Percentiles rank a stretch among this genome's conserved stretches.
phyloP scores from a whole-genome alignment of 164 flowering plant species.

The Aristolochia fimbriata region DNA sequence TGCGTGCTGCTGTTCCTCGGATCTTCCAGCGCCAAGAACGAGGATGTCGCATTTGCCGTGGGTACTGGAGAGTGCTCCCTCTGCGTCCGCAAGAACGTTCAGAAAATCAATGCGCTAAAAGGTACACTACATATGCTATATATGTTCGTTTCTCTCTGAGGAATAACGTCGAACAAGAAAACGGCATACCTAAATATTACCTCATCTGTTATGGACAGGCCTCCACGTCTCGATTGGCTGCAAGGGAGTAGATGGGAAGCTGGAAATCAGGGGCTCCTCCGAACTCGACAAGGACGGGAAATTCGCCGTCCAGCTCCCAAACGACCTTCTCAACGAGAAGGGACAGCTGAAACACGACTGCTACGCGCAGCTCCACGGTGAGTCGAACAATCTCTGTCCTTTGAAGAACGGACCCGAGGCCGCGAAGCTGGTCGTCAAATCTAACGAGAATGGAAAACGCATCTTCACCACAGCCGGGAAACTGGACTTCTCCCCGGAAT shows the following conservation, averaged over 20 bases:
- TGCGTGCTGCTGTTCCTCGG: slow-evolving; percentile 25
- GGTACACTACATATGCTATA: too few relatives aligned
- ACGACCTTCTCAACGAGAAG: slow-evolving; percentile 24
- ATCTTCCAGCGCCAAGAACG: slow-evolving; percentile 19
- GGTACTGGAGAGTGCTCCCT: slow-evolving; percentile 69
- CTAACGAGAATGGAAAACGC: slow-evolving; percentile 26
- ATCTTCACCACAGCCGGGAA: slow-evolving; percentile 28
- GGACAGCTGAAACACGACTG: slow-evolving; percentile 51
- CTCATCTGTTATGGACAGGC: slow-evolving; percentile 26
- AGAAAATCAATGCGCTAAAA: slow-evolving; percentile 47
- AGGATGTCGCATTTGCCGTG: slow-evolving; percentile 38
- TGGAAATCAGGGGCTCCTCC: slow-evolving; percentile 37
- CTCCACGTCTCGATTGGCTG: slow-evolving; percentile 53
- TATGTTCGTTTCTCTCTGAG: too few relatives aligned
- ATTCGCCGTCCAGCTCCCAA: slow-evolving; percentile 40
- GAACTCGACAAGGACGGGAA: slow-evolving; percentile 54
- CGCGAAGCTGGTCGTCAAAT: slow-evolving; percentile 33
- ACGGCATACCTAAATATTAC: neutral
- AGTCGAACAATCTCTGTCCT: slow-evolving; percentile 49
- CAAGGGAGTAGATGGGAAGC: slow-evolving; percentile 38
- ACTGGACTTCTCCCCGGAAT: slow-evolving; percentile 39
- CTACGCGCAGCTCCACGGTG: slow-evolving; percentile 59
- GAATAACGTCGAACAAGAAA: neutral
- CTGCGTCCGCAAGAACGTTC: slow-evolving; percentile 37
- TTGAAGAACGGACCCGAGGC: slow-evolving; percentile 28